Conservation (phyloP, 306 rosid species). For the Vicia faba region DNA sequence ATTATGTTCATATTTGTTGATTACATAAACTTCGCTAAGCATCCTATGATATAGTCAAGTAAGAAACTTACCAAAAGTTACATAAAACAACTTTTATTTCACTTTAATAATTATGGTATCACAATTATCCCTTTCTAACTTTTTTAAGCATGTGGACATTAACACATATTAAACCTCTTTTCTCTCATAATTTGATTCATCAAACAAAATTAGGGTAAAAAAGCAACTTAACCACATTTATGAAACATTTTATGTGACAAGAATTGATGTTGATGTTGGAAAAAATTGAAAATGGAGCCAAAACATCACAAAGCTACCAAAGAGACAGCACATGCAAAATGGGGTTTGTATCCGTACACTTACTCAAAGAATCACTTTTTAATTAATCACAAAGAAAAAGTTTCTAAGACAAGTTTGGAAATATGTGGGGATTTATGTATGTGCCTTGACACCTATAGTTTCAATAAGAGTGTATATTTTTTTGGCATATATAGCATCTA, state of each 20-base stretch:
- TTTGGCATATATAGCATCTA: slow-evolving; percentile 42
- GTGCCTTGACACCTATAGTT: slow-evolving; percentile 26
- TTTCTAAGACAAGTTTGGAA: slow-evolving; percentile 33
- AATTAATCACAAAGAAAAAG: slow-evolving; percentile 35
- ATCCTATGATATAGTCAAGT: slow-evolving; percentile 17
- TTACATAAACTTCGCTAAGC: slow-evolving; percentile 1
- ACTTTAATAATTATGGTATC: slow-evolving; percentile 7
- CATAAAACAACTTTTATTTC: slow-evolving; percentile 18
- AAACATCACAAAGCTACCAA: slow-evolving; percentile 35
- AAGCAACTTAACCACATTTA: background rate
- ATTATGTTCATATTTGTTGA: slow-evolving; percentile 20
- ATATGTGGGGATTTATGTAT: slow-evolving; percentile 28
- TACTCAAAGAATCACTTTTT: slow-evolving; percentile 23
- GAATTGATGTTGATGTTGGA: slow-evolving; percentile 31
- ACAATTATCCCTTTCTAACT: background rate
- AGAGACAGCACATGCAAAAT: slow-evolving; percentile 38
- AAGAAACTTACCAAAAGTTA: slow-evolving; percentile 7
- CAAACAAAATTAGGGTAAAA: background rate
- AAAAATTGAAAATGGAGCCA: slow-evolving; percentile 32
- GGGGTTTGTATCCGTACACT: slow-evolving; percentile 36
- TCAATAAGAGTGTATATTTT: slow-evolving; percentile 38
- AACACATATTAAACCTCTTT: background rate
- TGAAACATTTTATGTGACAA: slow-evolving; percentile 8
- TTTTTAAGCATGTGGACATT: background rate
- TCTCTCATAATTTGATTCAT: background rate